Evolutionary conservation across 2,329 filamentous ascomycete species (phyloP), one percentile per base, ranked within the genome.

Genomic region (Ceratocystis cacaofunesta): DNA sequence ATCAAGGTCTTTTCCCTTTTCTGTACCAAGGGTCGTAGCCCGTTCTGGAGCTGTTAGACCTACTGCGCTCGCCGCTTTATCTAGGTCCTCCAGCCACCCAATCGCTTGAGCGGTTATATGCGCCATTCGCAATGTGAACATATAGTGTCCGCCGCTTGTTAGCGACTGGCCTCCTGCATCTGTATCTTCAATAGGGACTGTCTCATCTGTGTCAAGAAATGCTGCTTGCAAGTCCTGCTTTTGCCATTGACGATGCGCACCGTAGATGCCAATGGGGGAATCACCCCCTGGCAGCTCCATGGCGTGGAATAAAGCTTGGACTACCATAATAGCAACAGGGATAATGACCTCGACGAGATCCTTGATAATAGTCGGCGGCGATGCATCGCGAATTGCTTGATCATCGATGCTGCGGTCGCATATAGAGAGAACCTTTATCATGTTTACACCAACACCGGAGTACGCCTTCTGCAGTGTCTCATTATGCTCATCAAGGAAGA

Each of bases 381-480:
- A 41, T 41, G 12, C 10, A 12, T 41, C 10, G 3, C 12, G 36
- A 5, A 3, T 41, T 41, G 3, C 36, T 12, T 41, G 36, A 41
- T 41, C 36, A 41, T 12, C 46, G 4, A 17, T 41, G 19, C 60
- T 32, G 22, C 8, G 19, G 44, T 57, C 50, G 19, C 50, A 25
- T 5, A 22, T 17, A 32, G 61, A 28, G 17, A 61, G n/a, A 25
- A 58, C 3, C 22, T 55, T 7, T 5, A 63, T 32, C 32, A 68
- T n/a, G 17, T 62, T 46, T 46, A 28, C 25, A 25, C 58, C 43
- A 10, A 63, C 48, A 0, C 50, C 63, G 15, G 61, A 28, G 61
- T 67, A 64, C 22, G 63, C 65, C 44, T 32, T 63, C 22, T 67
- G 36, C 41, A 67, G 36, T 10, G 30, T 32, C 48, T 65, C 36